phyloP scores from a whole-genome alignment of 1,139 yeast genomes.

The Nadsonia commutata region DNA sequence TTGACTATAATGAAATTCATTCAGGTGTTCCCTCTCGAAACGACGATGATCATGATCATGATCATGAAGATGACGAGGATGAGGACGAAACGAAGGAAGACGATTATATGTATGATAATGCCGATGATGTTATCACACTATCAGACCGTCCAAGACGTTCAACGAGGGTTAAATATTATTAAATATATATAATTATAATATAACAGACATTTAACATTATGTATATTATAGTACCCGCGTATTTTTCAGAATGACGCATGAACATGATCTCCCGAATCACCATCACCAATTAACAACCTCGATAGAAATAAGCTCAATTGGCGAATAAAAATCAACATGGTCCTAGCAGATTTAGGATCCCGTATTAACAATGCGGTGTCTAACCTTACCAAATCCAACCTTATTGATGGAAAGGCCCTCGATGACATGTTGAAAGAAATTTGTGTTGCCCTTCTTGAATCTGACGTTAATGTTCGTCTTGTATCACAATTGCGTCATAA shows the following conservation, averaged over 20 bases:
- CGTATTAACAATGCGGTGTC: conserved; percentile 69
- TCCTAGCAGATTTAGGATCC: conserved; percentile 84
- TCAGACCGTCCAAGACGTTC: background rate
- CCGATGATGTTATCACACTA: background rate
- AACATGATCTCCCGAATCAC: too few relatives aligned
- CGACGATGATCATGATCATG: background rate
- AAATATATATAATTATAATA: too few relatives aligned
- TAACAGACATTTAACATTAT: too few relatives aligned
- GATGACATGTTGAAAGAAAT: conserved; percentile 72
- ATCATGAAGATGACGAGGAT: background rate
- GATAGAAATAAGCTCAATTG: background rate
- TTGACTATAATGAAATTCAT: background rate
- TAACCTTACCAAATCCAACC: conserved; percentile 47
- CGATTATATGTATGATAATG: background rate
- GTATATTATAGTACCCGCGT: too few relatives aligned
- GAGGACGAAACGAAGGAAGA: background rate
- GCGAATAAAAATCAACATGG: conserved; percentile 35
- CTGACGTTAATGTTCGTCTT: conserved; percentile 79
- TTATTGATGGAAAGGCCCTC: conserved; percentile 45
- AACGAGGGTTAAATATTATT: background rate
- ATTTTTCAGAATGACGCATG: too few relatives aligned
- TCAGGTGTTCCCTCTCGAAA: background rate
- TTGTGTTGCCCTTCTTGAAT: conserved; percentile 76
- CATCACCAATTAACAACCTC: too few relatives aligned
- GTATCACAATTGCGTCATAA: conserved; percentile 68